These are phyloP conservation scores for Mallotus repandus DNA, from an alignment of 441 rosid genomes.

Conservation along the genomic window DNA sequence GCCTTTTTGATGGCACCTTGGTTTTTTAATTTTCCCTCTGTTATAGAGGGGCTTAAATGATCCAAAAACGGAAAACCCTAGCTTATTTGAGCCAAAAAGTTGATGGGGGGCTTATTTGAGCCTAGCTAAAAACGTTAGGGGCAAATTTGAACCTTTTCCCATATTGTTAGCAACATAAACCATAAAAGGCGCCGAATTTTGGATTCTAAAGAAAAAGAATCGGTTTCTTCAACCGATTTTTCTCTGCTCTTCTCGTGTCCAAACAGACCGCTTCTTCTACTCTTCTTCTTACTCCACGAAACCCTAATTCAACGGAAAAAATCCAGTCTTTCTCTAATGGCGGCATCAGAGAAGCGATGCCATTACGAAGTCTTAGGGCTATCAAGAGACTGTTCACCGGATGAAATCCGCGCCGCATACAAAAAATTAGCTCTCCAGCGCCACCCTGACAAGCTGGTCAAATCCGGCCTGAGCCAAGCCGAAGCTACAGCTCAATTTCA, in stretches of 20 bases:
- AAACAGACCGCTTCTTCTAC: neutral
- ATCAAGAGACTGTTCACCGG: constrained; percentile 53
- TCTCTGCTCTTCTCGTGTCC: neutral
- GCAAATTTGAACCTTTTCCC: too few species aligned
- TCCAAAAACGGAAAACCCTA: too few species aligned
- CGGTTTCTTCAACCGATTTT: neutral
- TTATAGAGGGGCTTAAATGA: too few species aligned
- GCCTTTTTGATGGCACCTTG: too few species aligned
- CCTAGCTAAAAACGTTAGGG: too few species aligned
- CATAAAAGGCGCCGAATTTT: too few species aligned
- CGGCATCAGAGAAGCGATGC: constrained; percentile 84
- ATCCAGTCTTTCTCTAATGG: neutral
- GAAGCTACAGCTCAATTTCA: constrained; percentile 97
- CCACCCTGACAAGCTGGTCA: constrained; percentile 92
- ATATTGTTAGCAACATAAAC: too few species aligned
- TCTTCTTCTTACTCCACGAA: constrained; percentile 6
- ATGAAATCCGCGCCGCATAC: constrained; percentile 79
- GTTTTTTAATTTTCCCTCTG: too few species aligned
- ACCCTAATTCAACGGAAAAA: neutral
- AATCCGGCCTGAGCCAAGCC: constrained; percentile 69
- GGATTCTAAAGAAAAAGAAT: too few species aligned
- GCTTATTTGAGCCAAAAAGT: too few species aligned
- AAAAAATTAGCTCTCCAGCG: constrained; percentile 82
- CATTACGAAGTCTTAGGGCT: constrained; percentile 83
- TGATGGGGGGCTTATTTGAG: too few species aligned